Percentiles rank a stretch among this genome's conserved stretches.
These are phyloP conservation scores for Petasospora fabianii DNA, from an alignment of 1,139 yeast species.

Conservation along the genomic window DNA sequence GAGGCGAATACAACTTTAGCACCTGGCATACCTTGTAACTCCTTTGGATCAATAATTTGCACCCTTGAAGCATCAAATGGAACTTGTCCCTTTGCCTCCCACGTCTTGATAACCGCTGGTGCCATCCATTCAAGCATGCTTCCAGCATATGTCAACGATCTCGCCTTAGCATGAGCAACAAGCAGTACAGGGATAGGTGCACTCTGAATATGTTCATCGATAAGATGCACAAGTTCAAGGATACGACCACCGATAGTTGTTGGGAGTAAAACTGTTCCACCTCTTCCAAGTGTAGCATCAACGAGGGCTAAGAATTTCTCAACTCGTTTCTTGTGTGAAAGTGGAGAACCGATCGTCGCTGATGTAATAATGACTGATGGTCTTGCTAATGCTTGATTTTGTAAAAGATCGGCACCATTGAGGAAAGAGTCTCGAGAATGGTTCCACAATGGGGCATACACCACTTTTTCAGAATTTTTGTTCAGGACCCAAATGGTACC, in stretches of 20 bases:
- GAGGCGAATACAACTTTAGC: slow-evolving; percentile 84
- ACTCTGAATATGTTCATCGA: slow-evolving; percentile 46
- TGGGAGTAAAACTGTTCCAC: slow-evolving; percentile 81
- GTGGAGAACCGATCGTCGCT: slow-evolving; percentile 62
- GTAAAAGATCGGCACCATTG: slow-evolving; percentile 72
- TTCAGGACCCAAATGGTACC: slow-evolving; percentile 77
- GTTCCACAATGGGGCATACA: slow-evolving; percentile 94
- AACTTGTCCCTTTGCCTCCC: slow-evolving; percentile 70
- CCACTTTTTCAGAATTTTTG: slow-evolving; percentile 69
- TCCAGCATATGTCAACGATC: slow-evolving; percentile 76
- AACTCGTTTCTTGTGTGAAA: slow-evolving; percentile 62
- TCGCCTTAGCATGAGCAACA: slow-evolving; percentile 74
- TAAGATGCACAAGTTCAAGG: slow-evolving; percentile 69
- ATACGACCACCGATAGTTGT: slow-evolving; percentile 81
- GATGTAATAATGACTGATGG: slow-evolving; percentile 87
- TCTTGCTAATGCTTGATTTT: slow-evolving; percentile 59
- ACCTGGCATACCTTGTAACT: slow-evolving; percentile 53
- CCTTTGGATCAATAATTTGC: slow-evolving; percentile 57
- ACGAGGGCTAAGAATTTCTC: slow-evolving; percentile 64
- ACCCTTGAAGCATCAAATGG: slow-evolving; percentile 67
- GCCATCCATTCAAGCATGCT: slow-evolving; percentile 97
- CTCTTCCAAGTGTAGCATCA: slow-evolving; percentile 59
- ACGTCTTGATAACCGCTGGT: slow-evolving; percentile 67
- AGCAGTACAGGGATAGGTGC: slow-evolving; percentile 63
- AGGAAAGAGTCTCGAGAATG: slow-evolving; percentile 86